A percentile compares a stretch with the other conserved stretches of the same genome.
These are phyloP conservation scores for Xerocomus nothofagi DNA, from an alignment of 1,284 basidiomycete species.

Conservation along the genomic window DNA sequence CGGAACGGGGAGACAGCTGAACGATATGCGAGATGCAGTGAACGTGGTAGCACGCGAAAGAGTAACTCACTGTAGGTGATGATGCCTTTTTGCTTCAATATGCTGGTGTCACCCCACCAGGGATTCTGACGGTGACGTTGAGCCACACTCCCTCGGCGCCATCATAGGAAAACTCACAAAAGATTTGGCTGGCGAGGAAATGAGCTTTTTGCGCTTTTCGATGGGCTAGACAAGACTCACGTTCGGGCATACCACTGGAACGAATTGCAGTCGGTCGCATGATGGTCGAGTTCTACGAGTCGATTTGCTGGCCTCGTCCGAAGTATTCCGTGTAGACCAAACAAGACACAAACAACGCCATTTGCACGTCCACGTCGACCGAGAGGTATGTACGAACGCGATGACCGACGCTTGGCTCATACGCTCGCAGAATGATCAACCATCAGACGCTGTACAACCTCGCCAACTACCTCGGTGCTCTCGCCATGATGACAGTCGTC, in stretches of 20 bases:
- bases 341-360: conserved; percentile 34
- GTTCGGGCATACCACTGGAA: conserved; percentile 67
- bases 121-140: conserved; percentile 59
- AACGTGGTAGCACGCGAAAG: not conserved
- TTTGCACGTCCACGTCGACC: too few relatives aligned
- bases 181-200: conserved; percentile 48
- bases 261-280: conserved; percentile 64
- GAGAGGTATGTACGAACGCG: too few relatives aligned
- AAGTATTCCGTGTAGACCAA: conserved; percentile 36
- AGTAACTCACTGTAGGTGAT: conserved; percentile 72
- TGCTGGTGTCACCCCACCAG: conserved; percentile 89
- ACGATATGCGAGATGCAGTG: not conserved
- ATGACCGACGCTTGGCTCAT: too few relatives aligned
- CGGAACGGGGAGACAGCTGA: conserved; percentile 82
- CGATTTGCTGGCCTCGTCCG: conserved; percentile 14
- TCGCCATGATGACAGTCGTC: conserved; percentile 82
- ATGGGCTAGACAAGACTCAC: conserved; percentile 41
- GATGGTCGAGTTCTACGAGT: conserved; percentile 20
- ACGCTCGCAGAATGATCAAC: conserved; percentile 57
- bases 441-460: conserved; percentile 80
- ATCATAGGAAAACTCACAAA: conserved; percentile 55
- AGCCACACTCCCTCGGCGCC: conserved; percentile 6
- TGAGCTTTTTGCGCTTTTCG: not conserved
- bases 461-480: conserved; percentile 80
- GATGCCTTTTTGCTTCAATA: conserved; percentile 75